Percentiles rank a stretch among this genome's conserved stretches.
Conservation (phyloP, 1,284 basidiomycete genomes). For the Afroboletus lepidellus region DNA sequence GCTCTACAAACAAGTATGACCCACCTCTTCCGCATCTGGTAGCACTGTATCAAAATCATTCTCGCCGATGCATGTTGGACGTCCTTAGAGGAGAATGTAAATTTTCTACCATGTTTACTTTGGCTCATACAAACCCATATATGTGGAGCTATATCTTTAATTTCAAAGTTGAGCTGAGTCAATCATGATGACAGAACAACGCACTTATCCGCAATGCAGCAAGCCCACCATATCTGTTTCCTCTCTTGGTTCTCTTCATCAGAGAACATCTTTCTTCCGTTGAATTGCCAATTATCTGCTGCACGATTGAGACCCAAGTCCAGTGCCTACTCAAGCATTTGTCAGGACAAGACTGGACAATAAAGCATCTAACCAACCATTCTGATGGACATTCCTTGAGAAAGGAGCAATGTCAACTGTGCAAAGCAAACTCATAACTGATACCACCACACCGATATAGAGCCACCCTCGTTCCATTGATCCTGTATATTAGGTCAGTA, state of each 20-base stretch:
- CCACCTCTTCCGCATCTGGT: conserved; percentile 55
- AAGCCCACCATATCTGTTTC: conserved; percentile 83
- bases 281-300: conserved; percentile 72
- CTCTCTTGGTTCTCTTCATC: conserved; percentile 74
- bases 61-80: conserved; percentile 71
- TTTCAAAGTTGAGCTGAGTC: conserved; percentile 5
- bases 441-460: conserved; percentile 57
- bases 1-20: conserved; percentile 5
- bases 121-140: conserved; percentile 52
- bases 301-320: conserved; percentile 83
- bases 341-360: conserved; percentile 1
- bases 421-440: neutral
- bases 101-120: neutral
- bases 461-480: conserved; percentile 83
- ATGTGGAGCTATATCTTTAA: conserved; percentile 60
- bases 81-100: conserved; percentile 39
- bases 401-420: conserved; percentile 3
- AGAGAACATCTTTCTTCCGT: conserved; percentile 64
- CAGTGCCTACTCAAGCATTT: conserved; percentile 54
- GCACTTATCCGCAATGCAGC: conserved; percentile 72
- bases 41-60: conserved; percentile 72
- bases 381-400: conserved; percentile 67
- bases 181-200: conserved; percentile 20
- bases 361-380: conserved; percentile 49
- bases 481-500: conserved; percentile 34